phyloP scores from a whole-genome alignment of 2,329 filamentous ascomycete genomes.

The Dryadomyces quercus-mongolicae region DNA sequence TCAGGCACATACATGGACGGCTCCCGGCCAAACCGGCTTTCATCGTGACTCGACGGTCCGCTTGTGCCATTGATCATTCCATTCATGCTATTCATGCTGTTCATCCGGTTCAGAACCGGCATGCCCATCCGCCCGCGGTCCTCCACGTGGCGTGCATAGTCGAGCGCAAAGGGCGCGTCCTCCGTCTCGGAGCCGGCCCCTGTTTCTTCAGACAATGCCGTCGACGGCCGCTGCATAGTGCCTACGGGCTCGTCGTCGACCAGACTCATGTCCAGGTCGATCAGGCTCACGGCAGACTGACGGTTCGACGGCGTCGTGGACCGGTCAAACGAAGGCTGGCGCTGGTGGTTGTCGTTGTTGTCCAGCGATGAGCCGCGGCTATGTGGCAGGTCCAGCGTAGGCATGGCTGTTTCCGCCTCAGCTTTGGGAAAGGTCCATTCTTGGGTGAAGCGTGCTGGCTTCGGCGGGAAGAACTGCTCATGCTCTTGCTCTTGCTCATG shows the following conservation, averaged over 20 bases:
- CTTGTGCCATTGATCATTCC: background rate
- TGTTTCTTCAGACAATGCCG: slow-evolving; percentile 41
- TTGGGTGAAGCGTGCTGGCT: background rate
- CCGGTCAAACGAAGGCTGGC: background rate
- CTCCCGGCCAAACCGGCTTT: slow-evolving; percentile 27
- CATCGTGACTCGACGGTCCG: slow-evolving; percentile 10
- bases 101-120: too few species aligned
- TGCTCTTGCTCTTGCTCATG: slow-evolving; percentile 10
- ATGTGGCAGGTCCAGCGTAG: slow-evolving; percentile 28
- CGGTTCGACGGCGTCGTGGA: slow-evolving; percentile 14
- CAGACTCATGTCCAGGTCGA: slow-evolving; percentile 21
- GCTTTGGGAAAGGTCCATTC: slow-evolving; percentile 2
- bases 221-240: slow-evolving; percentile 41
- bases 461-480: background rate
- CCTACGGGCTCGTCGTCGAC: slow-evolving; percentile 36
- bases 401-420: slow-evolving; percentile 24
- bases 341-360: slow-evolving; percentile 10
- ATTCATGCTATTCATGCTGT: background rate
- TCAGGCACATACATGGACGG: slow-evolving; percentile 50
- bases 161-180: slow-evolving; percentile 37
- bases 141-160: slow-evolving; percentile 21
- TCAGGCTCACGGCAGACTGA: slow-evolving; percentile 21
- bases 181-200: slow-evolving; percentile 1
- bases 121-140: too few species aligned
- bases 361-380: slow-evolving; percentile 18